A percentile compares a stretch with the other conserved stretches of the same genome.
Conservation (phyloP, 768 basidiomycete species). For the Tulasnella sp. region DNA sequence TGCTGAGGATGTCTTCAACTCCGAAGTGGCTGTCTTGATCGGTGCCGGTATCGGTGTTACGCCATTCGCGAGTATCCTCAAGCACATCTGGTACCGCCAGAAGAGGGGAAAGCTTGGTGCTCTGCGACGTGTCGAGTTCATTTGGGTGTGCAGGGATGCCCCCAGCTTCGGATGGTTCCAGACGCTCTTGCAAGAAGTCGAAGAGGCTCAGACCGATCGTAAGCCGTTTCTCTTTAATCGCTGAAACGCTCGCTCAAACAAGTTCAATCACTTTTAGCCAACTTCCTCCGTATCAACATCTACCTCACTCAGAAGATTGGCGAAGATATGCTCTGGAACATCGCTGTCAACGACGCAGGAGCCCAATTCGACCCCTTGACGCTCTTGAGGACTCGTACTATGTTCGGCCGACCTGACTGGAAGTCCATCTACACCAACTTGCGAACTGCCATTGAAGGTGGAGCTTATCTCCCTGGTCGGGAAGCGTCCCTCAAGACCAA, state of each 20-base stretch:
- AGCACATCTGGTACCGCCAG: conserved; percentile 92
- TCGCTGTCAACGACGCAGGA: conserved; percentile 80
- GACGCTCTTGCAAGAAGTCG: conserved; percentile 78
- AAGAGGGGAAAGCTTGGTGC: conserved; percentile 70
- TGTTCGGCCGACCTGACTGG: conserved; percentile 92
- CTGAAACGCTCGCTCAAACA: not conserved
- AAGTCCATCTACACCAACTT: conserved; percentile 72
- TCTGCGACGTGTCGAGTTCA: conserved; percentile 86
- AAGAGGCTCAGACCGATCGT: conserved; percentile 86
- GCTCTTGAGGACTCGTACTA: conserved; percentile 79
- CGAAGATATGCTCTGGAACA: conserved; percentile 88
- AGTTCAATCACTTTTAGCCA: conserved; percentile 50
- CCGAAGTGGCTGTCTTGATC: conserved; percentile 84
- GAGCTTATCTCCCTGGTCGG: conserved; percentile 74
- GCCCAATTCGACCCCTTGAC: conserved; percentile 87
- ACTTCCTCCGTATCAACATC: conserved; percentile 88
- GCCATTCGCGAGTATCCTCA: conserved; percentile 90
- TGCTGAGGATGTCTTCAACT: conserved; percentile 82
- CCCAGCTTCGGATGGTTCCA: conserved; percentile 99
- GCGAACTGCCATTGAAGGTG: conserved; percentile 72
- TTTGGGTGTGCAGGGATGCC: conserved; percentile 91
- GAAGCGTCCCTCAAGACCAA: conserved; percentile 76
- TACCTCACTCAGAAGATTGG: conserved; percentile 83
- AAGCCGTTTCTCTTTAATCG: conserved; percentile 37
- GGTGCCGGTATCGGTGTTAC: conserved; percentile 96